Evolutionary conservation across 73 alveolate species (phyloP), one percentile per base, ranked within the genome.

Genomic region (Urostyla sp.): DNA sequence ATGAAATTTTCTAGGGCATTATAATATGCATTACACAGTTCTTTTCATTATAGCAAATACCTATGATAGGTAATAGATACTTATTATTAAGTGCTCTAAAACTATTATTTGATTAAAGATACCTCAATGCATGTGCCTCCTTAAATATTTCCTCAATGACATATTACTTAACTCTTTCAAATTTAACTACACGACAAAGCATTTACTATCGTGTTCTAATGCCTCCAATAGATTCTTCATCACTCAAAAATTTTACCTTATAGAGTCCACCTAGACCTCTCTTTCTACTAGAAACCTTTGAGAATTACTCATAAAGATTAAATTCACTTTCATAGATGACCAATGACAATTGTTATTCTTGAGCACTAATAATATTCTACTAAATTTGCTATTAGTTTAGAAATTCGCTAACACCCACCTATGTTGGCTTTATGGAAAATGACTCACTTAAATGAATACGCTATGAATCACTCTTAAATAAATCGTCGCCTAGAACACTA

Each of bases 201-300:
- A 49, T 69, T 26, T 69, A 48, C 2, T n/a, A n/a, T n/a, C n/a
- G n/a, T n/a, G n/a, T n/a, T n/a, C n/a, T n/a, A n/a, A n/a, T n/a
- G n/a, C 44, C 54, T 10, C 34, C 48, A 1, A 48, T 37, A 10
- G 40, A 24, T 40, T 69, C 49, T 26, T 69, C 83, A n/a, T 69
- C 72, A 45, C 48, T 69, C 44, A 36, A 45, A 6, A 69, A 26
- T 49, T 69, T 69, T 21, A 49, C 83, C 54, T 69, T 69, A 48
- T 69, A 69, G 27, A 69, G 30, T 20, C 67, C 67, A 3, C 83
- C 83, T 49, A 69, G 21, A 18, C 83, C 79, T 63, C 79, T 63
- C 31, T 34, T 63, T 24, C 44, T 63, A 63, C 44, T 63, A 5
- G n/a, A n/a, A n/a, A 57, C 60, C 31, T 63, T 63, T 43, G 36